Percentiles rank a stretch among this genome's conserved stretches.
These are phyloP conservation scores for Aurifilum marmelostoma DNA, from an alignment of 2,329 filamentous ascomycete species.

Conservation along the genomic window DNA sequence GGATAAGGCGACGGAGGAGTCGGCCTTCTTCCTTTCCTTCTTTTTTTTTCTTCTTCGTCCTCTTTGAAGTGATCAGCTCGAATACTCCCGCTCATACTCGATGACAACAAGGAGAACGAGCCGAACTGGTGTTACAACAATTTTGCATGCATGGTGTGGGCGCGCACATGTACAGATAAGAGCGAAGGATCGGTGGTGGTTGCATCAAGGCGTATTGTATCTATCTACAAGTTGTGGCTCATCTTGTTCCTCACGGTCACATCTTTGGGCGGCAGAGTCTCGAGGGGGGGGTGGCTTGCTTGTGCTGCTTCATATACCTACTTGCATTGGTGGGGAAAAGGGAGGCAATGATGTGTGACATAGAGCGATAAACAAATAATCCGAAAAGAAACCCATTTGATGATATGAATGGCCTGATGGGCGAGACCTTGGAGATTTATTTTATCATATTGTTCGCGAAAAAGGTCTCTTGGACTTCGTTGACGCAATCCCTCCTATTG, in stretches of 20 bases:
- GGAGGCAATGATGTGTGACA: slow-evolving; percentile 10
- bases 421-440: not conserved
- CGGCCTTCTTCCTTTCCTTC: not conserved
- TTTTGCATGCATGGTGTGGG: slow-evolving; percentile 17
- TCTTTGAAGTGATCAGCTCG: not conserved
- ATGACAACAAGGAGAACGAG: not conserved
- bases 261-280: slow-evolving; percentile 13
- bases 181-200: not conserved
- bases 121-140: slow-evolving; percentile 9
- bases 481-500: not conserved
- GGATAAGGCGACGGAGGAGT: slow-evolving; percentile 15
- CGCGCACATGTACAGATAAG: slow-evolving; percentile 5
- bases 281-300: slow-evolving; percentile 5
- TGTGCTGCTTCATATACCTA: slow-evolving; percentile 26
- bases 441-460: not conserved
- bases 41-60: not conserved
- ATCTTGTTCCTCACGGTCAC: not conserved
- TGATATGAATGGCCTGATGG: not conserved
- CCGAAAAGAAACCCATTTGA: not conserved
- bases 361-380: not conserved
- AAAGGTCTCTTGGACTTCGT: not conserved
- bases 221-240: slow-evolving; percentile 13
- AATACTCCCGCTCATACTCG: not conserved
- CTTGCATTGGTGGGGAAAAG: slow-evolving; percentile 18
- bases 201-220: slow-evolving; percentile 1